Base-by-base conservation (phyloP, 208 protist genomes). In the Wallacemonas sp. region DNA sequence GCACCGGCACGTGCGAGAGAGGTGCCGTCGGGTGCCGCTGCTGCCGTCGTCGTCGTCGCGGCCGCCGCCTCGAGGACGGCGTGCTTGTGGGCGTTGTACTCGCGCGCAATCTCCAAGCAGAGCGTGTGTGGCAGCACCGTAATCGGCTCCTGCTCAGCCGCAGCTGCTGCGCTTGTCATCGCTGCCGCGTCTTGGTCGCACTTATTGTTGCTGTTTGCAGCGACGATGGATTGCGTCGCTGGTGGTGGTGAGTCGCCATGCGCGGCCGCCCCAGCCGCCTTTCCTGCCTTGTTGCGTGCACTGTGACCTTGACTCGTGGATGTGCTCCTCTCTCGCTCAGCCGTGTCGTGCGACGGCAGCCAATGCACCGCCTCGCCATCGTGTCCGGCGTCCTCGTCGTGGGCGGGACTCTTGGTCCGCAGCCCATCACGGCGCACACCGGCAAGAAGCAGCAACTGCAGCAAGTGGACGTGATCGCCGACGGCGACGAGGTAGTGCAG, bases 401-500 rank as follows among this genome's bases (percentile, higher is more conserved):
- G 21, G 41, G 23, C 17, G 34, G 23, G 23, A 9, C 6, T 3
- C 24, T 19, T 58, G 30, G 43, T 55, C 6, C 52, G 52, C 52
- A 39, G 52, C n/a, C 54, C 65, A 24, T 65, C 62, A 17, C 74
- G 70, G n/a, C 17, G 61, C 23, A 70, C 56, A 11, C 74, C 80
- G 19, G 74, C 44, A 5, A 87, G 56, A 11, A 80, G 64, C 12
- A 94, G 83, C 23, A 90, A 65, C 34, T 84, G 76, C 34, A 90
- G 55, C 48, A 94, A 67, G 23, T 83, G 74, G 9, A 67, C 69
- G 43, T 80, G 78, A 36, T 94, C 85, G 17, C 77, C 76, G 36
- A 81, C 68, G 41, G 76, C 73, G 29, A 94, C 78, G n/a, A 91
- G 65, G 48, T 87, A 85, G 66, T 94, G 88, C 67, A 94, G 36